Conservation (phyloP, 2,329 filamentous ascomycete genomes). For the Xylariaceae sp. region DNA sequence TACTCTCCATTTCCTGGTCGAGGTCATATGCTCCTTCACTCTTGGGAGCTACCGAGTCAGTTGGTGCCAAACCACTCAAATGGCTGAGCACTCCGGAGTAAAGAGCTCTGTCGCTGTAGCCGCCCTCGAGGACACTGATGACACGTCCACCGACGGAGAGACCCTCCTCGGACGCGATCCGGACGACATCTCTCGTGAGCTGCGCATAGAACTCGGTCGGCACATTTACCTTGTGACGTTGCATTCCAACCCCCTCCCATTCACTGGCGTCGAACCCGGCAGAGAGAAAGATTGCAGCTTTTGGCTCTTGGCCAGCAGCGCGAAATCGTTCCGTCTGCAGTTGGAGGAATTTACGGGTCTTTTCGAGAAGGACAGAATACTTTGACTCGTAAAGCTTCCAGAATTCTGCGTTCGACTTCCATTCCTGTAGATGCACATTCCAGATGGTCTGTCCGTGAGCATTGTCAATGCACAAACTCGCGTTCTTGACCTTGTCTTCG, state of each 20-base stretch:
- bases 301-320: slow-evolving; percentile 57
- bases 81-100: slow-evolving; percentile 87
- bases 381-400: slow-evolving; percentile 80
- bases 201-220: slow-evolving; percentile 94
- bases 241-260: slow-evolving; percentile 89
- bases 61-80: slow-evolving; percentile 70
- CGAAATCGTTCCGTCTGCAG: slow-evolving; percentile 63
- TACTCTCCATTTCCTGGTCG: slow-evolving; percentile 54
- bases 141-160: slow-evolving; percentile 75
- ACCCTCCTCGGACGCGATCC: slow-evolving; percentile 72
- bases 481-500: slow-evolving; percentile 85
- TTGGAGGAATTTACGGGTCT: slow-evolving; percentile 71
- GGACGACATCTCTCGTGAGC: slow-evolving; percentile 79
- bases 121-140: slow-evolving; percentile 91
- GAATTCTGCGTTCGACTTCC: slow-evolving; percentile 78
- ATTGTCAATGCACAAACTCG: slow-evolving; percentile 89
- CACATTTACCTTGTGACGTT: slow-evolving; percentile 91
- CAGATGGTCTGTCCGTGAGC: slow-evolving; percentile 91
- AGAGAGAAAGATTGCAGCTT: slow-evolving; percentile 87
- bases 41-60: slow-evolving; percentile 38
- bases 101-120: slow-evolving; percentile 89
- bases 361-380: slow-evolving; percentile 72
- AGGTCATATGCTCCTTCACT: slow-evolving; percentile 42
- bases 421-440: slow-evolving; percentile 90
- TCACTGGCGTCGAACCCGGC: slow-evolving; percentile 97